Base-by-base conservation (phyloP, 108 stramenopile species). In the Mediolabrus comicus region DNA sequence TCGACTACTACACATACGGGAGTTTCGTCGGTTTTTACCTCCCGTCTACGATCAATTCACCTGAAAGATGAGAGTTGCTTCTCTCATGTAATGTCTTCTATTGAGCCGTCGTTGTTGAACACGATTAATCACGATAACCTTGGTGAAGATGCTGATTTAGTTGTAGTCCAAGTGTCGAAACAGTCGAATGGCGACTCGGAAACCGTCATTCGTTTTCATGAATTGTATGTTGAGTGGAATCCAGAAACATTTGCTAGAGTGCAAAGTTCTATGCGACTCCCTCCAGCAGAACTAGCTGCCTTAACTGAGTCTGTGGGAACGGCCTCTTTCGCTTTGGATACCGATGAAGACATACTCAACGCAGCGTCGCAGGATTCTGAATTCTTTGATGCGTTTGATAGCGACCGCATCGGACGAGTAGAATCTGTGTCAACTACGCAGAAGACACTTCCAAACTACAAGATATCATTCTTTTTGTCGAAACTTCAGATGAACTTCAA, bases 221-320 rank as follows among this genome's bases (percentile, higher is more conserved):
- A 90, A 59, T 59, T 90, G 1, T 89, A 76, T 57, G 69, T 89
- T 46, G 88, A 92, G 49, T 92, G 92, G 92, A 92, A 92, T 55
- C 87, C 92, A 9, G 92, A 92, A 56, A 86, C 83, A 29, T 49
- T 92, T 22, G 87, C 87, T 32, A 72, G 72, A 39, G 79, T 92
- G 56, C 83, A 87, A 27, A 59, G 63, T 35, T 63, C 87, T 17
- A 55, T 89, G 26, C 56, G 71, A 17, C 54, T 75, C 3, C 74
- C 84, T 3, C 17, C 14, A 5, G 22, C 34, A 16, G 49, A 74
- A 26, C 22, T 14, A 29, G 12, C 22, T 17, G 4, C 22, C 7
- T 49, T 49, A 49, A 49, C 19, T 49, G 46, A 49, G 46, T 6
- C 46, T 1, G 10, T 22, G 3, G 22, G 3, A 22, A 9, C 46